Evolutionary conservation across 2,329 filamentous ascomycete genomes (phyloP).

Genomic region (Thielaviopsis euricoi): DNA sequence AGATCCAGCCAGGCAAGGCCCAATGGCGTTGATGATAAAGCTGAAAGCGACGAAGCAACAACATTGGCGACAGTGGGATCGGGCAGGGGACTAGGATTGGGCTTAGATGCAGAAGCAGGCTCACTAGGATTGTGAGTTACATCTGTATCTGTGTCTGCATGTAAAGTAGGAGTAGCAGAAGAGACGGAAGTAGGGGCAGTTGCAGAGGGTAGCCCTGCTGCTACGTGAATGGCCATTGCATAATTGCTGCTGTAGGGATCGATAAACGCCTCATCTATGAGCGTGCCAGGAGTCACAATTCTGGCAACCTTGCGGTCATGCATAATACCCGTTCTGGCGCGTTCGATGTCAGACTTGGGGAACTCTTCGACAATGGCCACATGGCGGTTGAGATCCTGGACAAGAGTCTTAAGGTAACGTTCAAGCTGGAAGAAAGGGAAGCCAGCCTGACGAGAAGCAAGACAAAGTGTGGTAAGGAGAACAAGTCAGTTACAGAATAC

Average conservation of each 20-base stretch:
- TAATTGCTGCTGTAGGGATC: slow-evolving; percentile 91
- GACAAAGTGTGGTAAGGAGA: too few species aligned
- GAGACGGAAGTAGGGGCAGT: neutral
- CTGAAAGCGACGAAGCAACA: neutral
- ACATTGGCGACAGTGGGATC: too few species aligned
- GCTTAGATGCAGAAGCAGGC: too few species aligned
- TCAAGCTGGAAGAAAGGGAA: slow-evolving; percentile 91
- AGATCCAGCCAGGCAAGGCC: slow-evolving; percentile 90
- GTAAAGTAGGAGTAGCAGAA: neutral
- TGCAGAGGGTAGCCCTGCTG: neutral
- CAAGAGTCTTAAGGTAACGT: slow-evolving; percentile 78
- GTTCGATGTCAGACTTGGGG: slow-evolving; percentile 52
- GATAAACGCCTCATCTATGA: slow-evolving; percentile 97
- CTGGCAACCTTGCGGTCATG: slow-evolving; percentile 75
- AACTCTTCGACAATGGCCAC: slow-evolving; percentile 94
- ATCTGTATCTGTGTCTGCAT: neutral
- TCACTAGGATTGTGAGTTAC: too few species aligned
- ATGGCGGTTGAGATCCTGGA: slow-evolving; percentile 77
- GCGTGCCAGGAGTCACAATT: slow-evolving; percentile 81
- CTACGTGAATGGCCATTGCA: slow-evolving; percentile 60
- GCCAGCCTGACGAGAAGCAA: slow-evolving; percentile 42
- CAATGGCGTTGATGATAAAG: slow-evolving; percentile 21
- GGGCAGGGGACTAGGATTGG: too few species aligned
- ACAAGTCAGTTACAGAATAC: too few species aligned
- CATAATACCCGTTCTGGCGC: slow-evolving; percentile 57